A percentile compares a stretch with the other conserved stretches of the same genome.
These are phyloP conservation scores for Hypericum perforatum DNA, from an alignment of 345 rosid genomes.

Conservation along the genomic window DNA sequence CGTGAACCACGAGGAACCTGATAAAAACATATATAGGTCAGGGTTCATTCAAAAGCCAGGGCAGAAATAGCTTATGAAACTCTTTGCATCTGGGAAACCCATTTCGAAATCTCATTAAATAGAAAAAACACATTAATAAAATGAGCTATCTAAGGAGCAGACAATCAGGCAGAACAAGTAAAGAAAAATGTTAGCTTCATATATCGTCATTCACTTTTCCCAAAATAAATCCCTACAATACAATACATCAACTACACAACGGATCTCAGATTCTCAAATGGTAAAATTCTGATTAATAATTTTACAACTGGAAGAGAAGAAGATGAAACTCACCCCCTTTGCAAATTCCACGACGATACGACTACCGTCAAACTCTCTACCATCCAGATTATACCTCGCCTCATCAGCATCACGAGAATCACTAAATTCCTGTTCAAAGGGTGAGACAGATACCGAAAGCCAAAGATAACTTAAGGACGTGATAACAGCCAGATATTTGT, in stretches of 20 bases:
- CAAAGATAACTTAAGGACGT: conserved; percentile 20
- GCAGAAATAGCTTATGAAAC: no score
- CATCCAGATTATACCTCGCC: conserved; percentile 75
- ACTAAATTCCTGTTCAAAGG: conserved; percentile 64
- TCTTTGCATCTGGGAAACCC: no score
- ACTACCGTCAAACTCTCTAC: conserved; percentile 74
- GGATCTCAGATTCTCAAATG: background rate
- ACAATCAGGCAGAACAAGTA: no score
- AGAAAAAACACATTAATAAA: no score
- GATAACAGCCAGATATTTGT: background rate
- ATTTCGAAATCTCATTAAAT: no score
- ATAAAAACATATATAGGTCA: no score
- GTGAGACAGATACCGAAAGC: conserved; percentile 12
- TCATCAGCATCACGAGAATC: conserved; percentile 96
- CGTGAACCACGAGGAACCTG: conserved; percentile 87
- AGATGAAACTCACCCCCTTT: conserved; percentile 51
- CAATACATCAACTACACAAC: no score
- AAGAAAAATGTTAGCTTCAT: no score
- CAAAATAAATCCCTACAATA: no score
- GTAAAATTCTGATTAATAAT: background rate
- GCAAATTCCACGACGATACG: conserved; percentile 87
- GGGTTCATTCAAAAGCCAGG: no score
- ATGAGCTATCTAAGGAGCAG: no score
- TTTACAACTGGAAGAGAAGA: background rate
- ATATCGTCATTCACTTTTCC: no score